Conservation (phyloP, 176 grass and related monocot species). For the Oryza australiensis region DNA sequence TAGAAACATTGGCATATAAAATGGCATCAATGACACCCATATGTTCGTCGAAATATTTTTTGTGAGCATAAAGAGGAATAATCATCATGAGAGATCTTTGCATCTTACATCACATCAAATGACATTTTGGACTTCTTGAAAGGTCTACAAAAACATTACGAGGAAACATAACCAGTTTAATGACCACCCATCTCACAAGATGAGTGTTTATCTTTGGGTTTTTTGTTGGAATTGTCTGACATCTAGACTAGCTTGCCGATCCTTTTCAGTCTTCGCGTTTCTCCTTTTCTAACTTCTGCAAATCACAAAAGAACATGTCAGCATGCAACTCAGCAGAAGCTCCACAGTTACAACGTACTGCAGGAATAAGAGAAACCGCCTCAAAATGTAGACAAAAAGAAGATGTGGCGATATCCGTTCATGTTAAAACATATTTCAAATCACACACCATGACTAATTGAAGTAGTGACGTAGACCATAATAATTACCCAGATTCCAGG, state of each 20-base stretch:
- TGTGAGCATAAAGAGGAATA: not conserved
- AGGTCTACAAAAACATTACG: constrained; percentile 2
- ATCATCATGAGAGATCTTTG: constrained; percentile 10
- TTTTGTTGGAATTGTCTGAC: not conserved
- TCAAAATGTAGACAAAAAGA: not conserved
- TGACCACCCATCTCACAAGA: not conserved
- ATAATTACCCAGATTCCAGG: not conserved
- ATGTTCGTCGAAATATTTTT: not conserved
- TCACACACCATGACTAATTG: not conserved
- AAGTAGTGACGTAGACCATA: not conserved
- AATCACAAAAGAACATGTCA: constrained; percentile 17
- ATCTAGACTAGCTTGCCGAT: constrained; percentile 1
- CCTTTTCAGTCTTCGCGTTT: constrained; percentile 40
- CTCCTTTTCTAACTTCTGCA: constrained; percentile 57
- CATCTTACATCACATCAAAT: constrained; percentile 2
- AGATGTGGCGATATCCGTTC: not conserved
- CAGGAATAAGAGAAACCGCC: not conserved
- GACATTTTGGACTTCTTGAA: not conserved
- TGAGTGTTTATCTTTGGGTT: not conserved
- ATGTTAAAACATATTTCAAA: not conserved
- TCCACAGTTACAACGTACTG: not conserved
- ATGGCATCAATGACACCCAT: not conserved
- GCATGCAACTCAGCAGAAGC: not conserved
- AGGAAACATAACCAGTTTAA: not conserved
- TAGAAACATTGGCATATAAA: not conserved